phyloP scores from a whole-genome alignment of 2,329 filamentous ascomycete genomes.

The Phialemoniopsis sp. region DNA sequence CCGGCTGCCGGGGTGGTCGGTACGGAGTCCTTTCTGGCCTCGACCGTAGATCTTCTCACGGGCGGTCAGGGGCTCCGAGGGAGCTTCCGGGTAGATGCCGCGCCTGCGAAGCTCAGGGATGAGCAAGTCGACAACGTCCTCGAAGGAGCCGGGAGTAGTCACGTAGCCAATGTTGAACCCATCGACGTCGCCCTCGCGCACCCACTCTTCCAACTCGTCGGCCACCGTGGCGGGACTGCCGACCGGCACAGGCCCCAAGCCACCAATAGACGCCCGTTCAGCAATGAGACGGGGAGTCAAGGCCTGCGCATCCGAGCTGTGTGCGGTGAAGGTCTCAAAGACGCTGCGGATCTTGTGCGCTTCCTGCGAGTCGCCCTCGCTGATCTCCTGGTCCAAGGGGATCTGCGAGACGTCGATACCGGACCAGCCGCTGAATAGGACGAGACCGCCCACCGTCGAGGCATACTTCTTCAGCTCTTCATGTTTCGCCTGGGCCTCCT shows the following conservation, averaged over 20 bases:
- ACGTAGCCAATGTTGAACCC: constrained; percentile 57
- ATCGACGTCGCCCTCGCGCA: constrained; percentile 65
- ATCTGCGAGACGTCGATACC: constrained; percentile 17
- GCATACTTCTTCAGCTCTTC: constrained; percentile 9
- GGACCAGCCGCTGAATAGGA: constrained; percentile 17
- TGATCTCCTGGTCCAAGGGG: constrained; percentile 14
- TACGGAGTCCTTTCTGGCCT: constrained; percentile 51
- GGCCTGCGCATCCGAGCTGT: too few relatives aligned
- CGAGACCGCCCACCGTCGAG: constrained; percentile 13
- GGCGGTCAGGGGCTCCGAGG: constrained; percentile 34
- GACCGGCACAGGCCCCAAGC: too few relatives aligned
- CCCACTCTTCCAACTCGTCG: constrained; percentile 64
- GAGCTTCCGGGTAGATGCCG: neutral
- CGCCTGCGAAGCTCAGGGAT: neutral
- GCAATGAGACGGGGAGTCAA: too few relatives aligned
- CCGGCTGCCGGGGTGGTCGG: constrained; percentile 53
- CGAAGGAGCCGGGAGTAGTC: neutral
- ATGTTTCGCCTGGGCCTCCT: constrained; percentile 50
- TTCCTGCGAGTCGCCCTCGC: too few relatives aligned
- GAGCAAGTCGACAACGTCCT: neutral
- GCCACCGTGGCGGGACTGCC: constrained; percentile 63
- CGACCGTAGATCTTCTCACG: constrained; percentile 60
- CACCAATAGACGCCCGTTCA: too few relatives aligned
- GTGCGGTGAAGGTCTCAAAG: too few relatives aligned
- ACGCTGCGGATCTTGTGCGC: too few relatives aligned